These are phyloP conservation scores for Syzygium aqueum DNA, from an alignment of 345 rosid genomes.

Conservation along the genomic window DNA sequence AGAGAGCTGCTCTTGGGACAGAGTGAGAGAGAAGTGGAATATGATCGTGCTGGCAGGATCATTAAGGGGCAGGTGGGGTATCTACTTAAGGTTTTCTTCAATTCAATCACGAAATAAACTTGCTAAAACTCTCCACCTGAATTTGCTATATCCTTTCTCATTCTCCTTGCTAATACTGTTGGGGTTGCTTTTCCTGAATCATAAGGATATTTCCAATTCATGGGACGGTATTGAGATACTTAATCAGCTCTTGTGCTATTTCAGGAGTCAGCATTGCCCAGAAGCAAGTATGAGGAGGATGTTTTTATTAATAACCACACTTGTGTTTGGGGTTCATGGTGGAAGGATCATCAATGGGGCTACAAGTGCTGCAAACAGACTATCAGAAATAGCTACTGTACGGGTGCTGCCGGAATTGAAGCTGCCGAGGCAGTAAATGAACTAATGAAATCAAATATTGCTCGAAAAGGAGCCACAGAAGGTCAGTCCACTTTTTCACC, in stretches of 20 bases:
- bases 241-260: neutral
- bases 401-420: constrained; percentile 71
- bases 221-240: neutral
- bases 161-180: neutral
- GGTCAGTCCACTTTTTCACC: constrained; percentile 15
- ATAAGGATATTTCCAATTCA: neutral
- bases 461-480: constrained; percentile 39
- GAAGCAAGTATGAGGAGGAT: constrained; percentile 61
- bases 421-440: constrained; percentile 70
- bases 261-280: constrained; percentile 48
- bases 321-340: constrained; percentile 90
- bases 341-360: constrained; percentile 88
- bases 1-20: constrained; percentile 69
- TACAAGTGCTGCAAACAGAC: constrained; percentile 75
- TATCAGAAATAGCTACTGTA: constrained; percentile 67
- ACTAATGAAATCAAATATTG: constrained; percentile 63
- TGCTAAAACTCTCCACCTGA: neutral
- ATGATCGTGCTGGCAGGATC: constrained; percentile 66
- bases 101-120: neutral
- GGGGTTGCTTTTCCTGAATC: neutral
- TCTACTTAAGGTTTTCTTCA: neutral
- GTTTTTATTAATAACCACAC: constrained; percentile 57
- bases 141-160: neutral
- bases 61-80: constrained; percentile 54
- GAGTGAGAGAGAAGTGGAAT: constrained; percentile 66